These are phyloP conservation scores for Trichoderma reesei DNA, from an alignment of 495 filamentous ascomycete species.

Conservation along the genomic window DNA sequence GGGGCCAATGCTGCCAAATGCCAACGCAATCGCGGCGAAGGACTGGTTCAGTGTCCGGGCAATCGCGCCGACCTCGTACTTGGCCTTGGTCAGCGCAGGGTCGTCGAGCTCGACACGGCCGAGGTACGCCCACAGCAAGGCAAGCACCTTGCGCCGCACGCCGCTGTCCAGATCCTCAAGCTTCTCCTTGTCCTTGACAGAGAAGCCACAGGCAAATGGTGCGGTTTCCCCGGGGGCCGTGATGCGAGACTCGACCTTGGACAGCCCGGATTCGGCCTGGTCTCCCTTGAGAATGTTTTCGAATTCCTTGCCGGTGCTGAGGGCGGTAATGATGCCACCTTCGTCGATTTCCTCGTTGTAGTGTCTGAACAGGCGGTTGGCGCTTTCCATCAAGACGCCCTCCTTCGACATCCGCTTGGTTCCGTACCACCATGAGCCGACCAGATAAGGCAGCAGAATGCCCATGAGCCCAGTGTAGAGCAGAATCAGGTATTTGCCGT, in stretches of 20 bases:
- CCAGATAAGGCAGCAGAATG: conserved; percentile 82
- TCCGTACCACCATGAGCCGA: conserved; percentile 98
- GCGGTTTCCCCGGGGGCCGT: conserved; percentile 45
- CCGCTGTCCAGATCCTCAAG: conserved; percentile 59
- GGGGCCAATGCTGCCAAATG: conserved; percentile 73
- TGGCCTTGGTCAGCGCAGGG: conserved; percentile 58
- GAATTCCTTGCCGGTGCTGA: conserved; percentile 80
- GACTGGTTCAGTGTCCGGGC: conserved; percentile 74
- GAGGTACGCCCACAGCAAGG: conserved; percentile 89
- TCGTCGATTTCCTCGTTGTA: conserved; percentile 76
- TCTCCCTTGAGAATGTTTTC: conserved; percentile 55
- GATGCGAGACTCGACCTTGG: conserved; percentile 72
- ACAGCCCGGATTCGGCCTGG: conserved; percentile 61
- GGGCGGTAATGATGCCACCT: conserved; percentile 64
- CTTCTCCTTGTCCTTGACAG: conserved; percentile 59
- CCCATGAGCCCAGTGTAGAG: conserved; percentile 81
- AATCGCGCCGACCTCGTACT: conserved; percentile 71
- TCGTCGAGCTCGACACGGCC: conserved; percentile 73
- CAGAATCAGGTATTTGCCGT: conserved; percentile 88
- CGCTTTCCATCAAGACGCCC: conserved; percentile 79
- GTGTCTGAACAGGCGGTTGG: conserved; percentile 85
- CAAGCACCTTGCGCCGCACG: conserved; percentile 72
- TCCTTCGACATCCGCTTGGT: conserved; percentile 87
- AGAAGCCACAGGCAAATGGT: conserved; percentile 43
- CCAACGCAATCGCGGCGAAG: conserved; percentile 78